Conservation (phyloP, 2,329 filamentous ascomycete genomes). For the Fusarium sp. region DNA sequence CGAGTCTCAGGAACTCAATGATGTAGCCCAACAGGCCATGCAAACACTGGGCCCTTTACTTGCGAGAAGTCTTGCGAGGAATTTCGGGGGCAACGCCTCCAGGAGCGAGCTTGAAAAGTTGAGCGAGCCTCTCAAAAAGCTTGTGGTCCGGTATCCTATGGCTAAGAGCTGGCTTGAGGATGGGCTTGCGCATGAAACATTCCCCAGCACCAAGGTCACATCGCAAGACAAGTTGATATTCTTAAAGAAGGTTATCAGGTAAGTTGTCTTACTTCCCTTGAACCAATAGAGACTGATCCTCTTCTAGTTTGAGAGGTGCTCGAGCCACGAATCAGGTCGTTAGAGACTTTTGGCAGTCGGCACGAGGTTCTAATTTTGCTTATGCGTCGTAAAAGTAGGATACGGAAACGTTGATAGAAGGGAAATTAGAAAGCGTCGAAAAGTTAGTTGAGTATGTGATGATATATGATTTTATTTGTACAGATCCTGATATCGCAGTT, state of each 20-base stretch:
- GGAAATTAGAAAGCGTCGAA: not conserved
- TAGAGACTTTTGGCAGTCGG: conserved; percentile 79
- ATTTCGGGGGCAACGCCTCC: conserved; percentile 75
- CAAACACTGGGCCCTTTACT: conserved; percentile 71
- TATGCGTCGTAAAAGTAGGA: conserved; percentile 64
- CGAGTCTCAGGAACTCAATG: conserved; percentile 57
- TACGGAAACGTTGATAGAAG: conserved; percentile 3
- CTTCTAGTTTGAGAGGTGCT: conserved; percentile 69
- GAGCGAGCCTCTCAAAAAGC: conserved; percentile 77
- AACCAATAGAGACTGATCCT: not conserved
- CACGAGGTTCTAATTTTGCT: conserved; percentile 71
- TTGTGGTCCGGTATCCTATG: conserved; percentile 68
- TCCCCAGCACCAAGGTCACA: conserved; percentile 71
- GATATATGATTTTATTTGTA: conserved; percentile 4
- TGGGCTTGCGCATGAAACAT: conserved; percentile 67
- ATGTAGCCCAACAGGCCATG: conserved; percentile 63
- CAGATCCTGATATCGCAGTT: conserved; percentile 9
- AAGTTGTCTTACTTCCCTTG: not conserved
- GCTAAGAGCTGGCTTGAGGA: conserved; percentile 73
- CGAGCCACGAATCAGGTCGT: conserved; percentile 75
- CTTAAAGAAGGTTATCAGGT: conserved; percentile 74
- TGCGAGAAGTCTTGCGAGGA: conserved; percentile 70
- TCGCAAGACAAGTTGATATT: conserved; percentile 72
- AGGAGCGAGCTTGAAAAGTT: conserved; percentile 80
- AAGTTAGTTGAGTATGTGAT: not conserved